phyloP scores from a whole-genome alignment of 208 protist species.

The Wallacemonas collosoma region DNA sequence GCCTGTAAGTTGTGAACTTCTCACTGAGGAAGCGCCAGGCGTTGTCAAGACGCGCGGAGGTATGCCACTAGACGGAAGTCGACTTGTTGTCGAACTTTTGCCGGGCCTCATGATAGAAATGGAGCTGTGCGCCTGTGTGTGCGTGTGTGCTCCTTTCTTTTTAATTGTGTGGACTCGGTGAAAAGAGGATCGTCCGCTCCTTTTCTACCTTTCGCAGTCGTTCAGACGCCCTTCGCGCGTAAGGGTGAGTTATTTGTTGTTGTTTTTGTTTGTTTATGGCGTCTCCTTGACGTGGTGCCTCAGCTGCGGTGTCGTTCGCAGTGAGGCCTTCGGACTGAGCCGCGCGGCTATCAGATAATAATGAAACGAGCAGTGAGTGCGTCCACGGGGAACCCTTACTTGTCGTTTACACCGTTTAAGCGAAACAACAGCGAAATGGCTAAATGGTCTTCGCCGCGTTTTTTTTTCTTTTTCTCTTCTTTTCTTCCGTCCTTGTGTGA shows the following conservation, averaged over 20 bases:
- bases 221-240: too few species aligned
- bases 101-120: background rate
- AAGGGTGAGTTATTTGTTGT: too few species aligned
- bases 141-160: background rate
- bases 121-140: background rate
- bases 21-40: background rate
- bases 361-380: too few species aligned
- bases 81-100: background rate
- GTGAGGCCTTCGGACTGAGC: too few species aligned
- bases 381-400: too few species aligned
- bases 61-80: background rate
- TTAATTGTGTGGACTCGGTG: background rate
- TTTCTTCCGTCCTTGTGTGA: background rate
- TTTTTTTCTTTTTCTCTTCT: background rate
- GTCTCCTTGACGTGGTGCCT: too few species aligned
- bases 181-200: too few species aligned
- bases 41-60: background rate
- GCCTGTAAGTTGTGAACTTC: background rate
- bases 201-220: too few species aligned
- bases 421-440: constrained; percentile 14
- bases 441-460: background rate
- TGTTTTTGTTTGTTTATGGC: too few species aligned
- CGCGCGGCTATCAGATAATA: too few species aligned
- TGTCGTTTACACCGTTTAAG: background rate
- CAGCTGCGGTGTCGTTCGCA: too few species aligned